Conservation (phyloP, 1,284 basidiomycete species). For the Spongiforma sp. region DNA sequence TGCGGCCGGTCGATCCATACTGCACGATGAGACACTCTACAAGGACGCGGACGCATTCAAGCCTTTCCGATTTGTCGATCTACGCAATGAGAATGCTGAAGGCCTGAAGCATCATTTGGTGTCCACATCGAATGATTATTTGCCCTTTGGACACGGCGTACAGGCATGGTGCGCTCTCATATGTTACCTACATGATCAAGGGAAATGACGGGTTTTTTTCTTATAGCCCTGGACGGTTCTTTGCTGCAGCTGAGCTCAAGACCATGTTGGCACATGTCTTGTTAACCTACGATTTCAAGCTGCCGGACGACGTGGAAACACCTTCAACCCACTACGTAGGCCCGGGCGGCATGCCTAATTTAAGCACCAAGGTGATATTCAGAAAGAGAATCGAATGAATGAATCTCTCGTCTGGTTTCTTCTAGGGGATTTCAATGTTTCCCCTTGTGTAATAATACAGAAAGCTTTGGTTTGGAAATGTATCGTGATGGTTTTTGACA, state of each 20-base stretch:
- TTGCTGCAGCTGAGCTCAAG: constrained; percentile 12
- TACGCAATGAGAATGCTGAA: not conserved
- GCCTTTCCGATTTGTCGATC: constrained; percentile 37
- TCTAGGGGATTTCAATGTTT: too few species aligned
- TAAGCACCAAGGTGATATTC: constrained; percentile 20
- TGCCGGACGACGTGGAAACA: too few species aligned
- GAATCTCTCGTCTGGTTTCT: too few species aligned
- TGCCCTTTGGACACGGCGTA: not conserved
- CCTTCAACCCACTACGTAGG: too few species aligned
- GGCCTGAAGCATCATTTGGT: constrained; percentile 5
- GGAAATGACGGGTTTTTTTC: too few species aligned
- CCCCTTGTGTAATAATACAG: too few species aligned
- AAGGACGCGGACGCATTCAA: constrained; percentile 36
- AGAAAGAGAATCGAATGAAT: constrained; percentile 9
- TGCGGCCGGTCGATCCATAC: constrained; percentile 27
- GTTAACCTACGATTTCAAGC: constrained; percentile 14
- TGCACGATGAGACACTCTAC: constrained; percentile 35
- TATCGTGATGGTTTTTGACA: too few species aligned
- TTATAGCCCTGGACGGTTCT: constrained; percentile 21
- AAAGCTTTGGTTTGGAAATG: too few species aligned
- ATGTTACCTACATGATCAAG: not conserved
- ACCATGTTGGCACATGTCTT: constrained; percentile 18
- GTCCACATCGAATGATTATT: constrained; percentile 9
- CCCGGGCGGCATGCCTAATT: too few species aligned
- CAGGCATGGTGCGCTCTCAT: constrained; percentile 13